A percentile compares a stretch with the other conserved stretches of the same genome.
Evolutionary conservation across 1,139 yeast genomes (phyloP).

Genomic region (Hanseniaspora uvarum): DNA sequence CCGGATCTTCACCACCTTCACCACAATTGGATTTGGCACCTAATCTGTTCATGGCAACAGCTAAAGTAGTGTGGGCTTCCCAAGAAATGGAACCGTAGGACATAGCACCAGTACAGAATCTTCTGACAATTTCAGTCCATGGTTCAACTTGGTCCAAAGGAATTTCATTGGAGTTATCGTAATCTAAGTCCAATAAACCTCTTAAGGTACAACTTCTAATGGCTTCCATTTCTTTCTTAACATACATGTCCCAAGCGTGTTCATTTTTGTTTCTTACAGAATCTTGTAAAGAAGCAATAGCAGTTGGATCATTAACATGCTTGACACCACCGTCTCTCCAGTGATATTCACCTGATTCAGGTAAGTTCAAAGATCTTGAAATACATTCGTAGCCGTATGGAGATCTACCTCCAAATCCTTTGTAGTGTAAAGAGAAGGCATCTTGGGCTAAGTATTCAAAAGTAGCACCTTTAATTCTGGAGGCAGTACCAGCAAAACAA

Average conservation of each 20-base stretch:
- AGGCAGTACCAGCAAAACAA: conserved; percentile 95
- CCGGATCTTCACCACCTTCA: conserved; percentile 98
- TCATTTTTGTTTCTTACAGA: conserved; percentile 95
- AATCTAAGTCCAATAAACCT: conserved; percentile 87
- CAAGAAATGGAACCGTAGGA: conserved; percentile 96
- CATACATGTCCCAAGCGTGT: conserved; percentile 79
- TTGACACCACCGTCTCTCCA: conserved; percentile 99
- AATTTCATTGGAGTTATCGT: conserved; percentile 55
- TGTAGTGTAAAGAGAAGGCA: conserved; percentile 84
- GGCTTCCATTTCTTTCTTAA: conserved; percentile 84
- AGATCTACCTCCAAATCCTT: conserved; percentile 74
- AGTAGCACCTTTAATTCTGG: conserved; percentile 90
- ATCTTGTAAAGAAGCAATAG: conserved; percentile 90
- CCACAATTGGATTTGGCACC: conserved; percentile 98
- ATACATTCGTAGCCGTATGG: conserved; percentile 35
- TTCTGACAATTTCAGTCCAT: conserved; percentile 96
- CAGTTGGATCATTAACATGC: conserved; percentile 88
- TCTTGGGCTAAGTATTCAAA: conserved; percentile 95
- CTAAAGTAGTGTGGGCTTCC: conserved; percentile 96
- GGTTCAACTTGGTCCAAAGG: conserved; percentile 98
- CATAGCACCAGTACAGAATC: conserved; percentile 98
- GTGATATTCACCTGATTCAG: conserved; percentile 94
- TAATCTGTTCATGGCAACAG: conserved; percentile 95
- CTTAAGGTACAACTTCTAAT: conserved; percentile 86
- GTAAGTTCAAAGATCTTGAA: conserved; percentile 58